phyloP scores from a whole-genome alignment of 352 stramenopile species.

The Phytophthora capsici region DNA sequence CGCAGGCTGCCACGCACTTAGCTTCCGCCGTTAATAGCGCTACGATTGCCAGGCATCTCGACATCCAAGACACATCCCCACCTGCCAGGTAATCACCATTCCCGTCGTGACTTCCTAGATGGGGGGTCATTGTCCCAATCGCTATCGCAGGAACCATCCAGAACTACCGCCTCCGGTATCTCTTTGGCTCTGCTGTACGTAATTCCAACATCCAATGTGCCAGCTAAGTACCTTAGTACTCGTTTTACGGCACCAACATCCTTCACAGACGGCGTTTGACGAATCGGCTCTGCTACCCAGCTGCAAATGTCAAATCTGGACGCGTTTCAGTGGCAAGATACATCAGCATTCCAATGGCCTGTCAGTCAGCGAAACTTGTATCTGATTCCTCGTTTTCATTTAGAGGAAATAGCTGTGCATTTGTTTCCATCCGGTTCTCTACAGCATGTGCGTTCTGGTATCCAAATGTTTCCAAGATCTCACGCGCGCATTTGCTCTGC shows the following conservation, averaged over 20 bases:
- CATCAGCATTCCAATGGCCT: not conserved
- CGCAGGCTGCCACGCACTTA: not conserved
- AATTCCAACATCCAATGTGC: not conserved
- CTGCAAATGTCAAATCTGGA: not conserved
- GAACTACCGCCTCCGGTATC: not conserved
- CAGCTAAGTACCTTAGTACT: not conserved
- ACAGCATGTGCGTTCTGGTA: not conserved
- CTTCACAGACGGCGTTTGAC: not conserved
- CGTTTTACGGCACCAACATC: constrained; percentile 4
- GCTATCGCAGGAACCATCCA: not conserved
- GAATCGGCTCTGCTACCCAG: not conserved
- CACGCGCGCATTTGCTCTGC: not conserved
- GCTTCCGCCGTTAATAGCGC: not conserved
- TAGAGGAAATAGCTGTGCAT: not conserved
- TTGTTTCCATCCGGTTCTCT: not conserved
- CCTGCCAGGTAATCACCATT: not conserved
- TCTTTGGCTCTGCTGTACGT: not conserved
- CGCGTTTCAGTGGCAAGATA: not conserved
- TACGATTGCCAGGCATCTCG: not conserved
- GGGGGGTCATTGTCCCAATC: not conserved
- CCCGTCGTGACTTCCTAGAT: not conserved
- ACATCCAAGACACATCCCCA: not conserved
- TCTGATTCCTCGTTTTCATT: not conserved
- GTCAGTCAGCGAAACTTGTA: not conserved
- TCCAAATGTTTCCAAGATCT: not conserved